Percentiles rank a stretch among this genome's conserved stretches.
phyloP scores from a whole-genome alignment of 1,284 basidiomycete genomes.

The Xanthoconium separans region DNA sequence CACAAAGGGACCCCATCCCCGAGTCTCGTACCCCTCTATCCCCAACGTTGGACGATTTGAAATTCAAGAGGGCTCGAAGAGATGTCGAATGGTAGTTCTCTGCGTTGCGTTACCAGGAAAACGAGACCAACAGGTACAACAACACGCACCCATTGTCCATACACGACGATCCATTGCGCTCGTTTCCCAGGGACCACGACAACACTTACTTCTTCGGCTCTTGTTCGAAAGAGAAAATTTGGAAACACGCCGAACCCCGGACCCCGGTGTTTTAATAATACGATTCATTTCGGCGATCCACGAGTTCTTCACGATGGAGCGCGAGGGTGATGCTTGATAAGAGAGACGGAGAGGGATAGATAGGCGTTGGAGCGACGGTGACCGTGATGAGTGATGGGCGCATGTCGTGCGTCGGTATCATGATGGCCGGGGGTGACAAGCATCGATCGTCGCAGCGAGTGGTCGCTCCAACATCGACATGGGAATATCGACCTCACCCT shows the following conservation, averaged over 20 bases:
- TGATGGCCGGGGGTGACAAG: neutral
- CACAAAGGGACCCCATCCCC: neutral
- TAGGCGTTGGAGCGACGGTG: neutral
- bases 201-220: neutral
- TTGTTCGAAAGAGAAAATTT: neutral
- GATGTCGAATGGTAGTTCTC: no score
- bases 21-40: neutral
- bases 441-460: no score
- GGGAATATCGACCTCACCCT: no score
- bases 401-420: neutral
- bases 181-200: neutral
- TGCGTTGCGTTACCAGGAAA: neutral
- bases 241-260: neutral
- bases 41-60: neutral
- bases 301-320: neutral
- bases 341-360: slow-evolving; percentile 2
- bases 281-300: neutral
- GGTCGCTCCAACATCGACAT: no score
- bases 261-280: neutral
- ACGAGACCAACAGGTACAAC: no score
- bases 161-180: neutral
- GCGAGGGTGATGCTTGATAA: neutral
- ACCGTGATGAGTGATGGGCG: no score
- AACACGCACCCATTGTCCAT: neutral
- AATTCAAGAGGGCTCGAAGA: neutral